Percentiles rank a stretch among this genome's conserved stretches.
These are phyloP conservation scores for Pythium aristosporum DNA, from an alignment of 352 stramenopile species.

Conservation along the genomic window DNA sequence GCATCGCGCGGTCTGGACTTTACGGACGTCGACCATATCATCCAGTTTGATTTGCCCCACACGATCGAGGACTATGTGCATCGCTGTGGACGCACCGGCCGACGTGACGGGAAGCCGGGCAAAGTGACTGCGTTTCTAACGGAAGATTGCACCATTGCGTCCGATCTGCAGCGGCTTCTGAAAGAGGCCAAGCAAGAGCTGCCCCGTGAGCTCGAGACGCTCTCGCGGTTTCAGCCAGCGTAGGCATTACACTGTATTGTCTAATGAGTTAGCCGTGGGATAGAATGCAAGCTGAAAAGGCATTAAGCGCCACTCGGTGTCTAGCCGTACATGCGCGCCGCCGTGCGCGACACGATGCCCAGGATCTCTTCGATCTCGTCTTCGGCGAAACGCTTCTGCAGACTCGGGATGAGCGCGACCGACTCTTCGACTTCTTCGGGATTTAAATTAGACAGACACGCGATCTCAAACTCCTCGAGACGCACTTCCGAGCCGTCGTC, in stretches of 20 bases:
- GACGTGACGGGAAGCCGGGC: conserved; percentile 28
- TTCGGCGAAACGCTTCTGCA: conserved; percentile 87
- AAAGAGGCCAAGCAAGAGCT: conserved; percentile 41
- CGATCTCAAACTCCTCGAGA: conserved; percentile 89
- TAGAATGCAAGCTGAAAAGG: not conserved
- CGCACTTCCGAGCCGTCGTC: conserved; percentile 80
- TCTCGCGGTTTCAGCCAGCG: conserved; percentile 32
- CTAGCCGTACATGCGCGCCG: conserved; percentile 83
- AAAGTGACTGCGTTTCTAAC: conserved; percentile 59
- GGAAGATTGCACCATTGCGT: conserved; percentile 47
- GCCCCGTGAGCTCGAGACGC: conserved; percentile 46
- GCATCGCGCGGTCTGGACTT: conserved; percentile 89
- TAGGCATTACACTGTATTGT: not conserved
- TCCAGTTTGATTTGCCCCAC: conserved; percentile 90
- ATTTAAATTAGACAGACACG: conserved; percentile 89
- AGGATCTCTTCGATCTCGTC: conserved; percentile 91
- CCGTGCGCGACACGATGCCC: conserved; percentile 83
- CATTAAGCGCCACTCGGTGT: not conserved
- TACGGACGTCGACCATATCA: conserved; percentile 74
- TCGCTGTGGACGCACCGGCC: conserved; percentile 78
- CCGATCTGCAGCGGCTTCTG: conserved; percentile 51
- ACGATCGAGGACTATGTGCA: conserved; percentile 93
- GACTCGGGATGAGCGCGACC: conserved; percentile 84
- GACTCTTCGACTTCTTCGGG: conserved; percentile 88
- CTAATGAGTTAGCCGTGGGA: not conserved